phyloP scores from a whole-genome alignment of 306 rosid species.

The Prunus dulcis region DNA sequence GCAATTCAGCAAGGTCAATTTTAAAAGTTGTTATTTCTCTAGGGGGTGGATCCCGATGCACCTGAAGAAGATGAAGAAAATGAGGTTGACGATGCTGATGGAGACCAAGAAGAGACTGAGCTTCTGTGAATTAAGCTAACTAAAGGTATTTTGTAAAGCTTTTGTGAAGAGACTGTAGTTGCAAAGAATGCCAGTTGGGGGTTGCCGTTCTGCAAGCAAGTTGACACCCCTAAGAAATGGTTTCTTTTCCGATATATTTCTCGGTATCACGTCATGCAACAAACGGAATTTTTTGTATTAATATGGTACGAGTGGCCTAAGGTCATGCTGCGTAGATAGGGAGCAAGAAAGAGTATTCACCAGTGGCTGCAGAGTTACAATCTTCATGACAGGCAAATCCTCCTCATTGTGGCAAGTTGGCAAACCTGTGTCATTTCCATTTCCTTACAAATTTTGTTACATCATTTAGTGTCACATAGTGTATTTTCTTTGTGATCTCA shows the following conservation, averaged over 20 bases:
- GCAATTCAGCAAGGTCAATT: conserved; percentile 1
- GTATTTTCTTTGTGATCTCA: conserved; percentile 11
- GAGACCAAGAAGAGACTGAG: conserved; percentile 92
- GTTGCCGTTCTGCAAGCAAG: not conserved
- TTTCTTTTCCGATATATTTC: not conserved
- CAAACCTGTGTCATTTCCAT: conserved; percentile 23
- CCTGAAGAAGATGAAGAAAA: conserved; percentile 98
- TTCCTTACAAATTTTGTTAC: conserved; percentile 19
- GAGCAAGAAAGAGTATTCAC: conserved; percentile 2
- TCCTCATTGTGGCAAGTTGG: conserved; percentile 1
- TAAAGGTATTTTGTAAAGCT: conserved; percentile 3
- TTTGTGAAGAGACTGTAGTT: conserved; percentile 11
- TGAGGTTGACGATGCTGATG: conserved; percentile 92
- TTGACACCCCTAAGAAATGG: not conserved
- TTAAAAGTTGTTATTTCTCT: conserved; percentile 16
- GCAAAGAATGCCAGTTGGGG: conserved; percentile 2
- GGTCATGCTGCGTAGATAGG: not conserved
- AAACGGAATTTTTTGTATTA: not conserved
- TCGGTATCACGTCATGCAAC: not conserved
- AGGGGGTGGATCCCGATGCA: conserved; percentile 99
- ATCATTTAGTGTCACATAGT: not conserved
- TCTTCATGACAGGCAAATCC: conserved; percentile 9
- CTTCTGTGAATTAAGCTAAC: conserved; percentile 46
- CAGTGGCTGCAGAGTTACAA: conserved; percentile 11
- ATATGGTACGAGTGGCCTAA: not conserved